phyloP scores from a whole-genome alignment of 2,329 filamentous ascomycete genomes.

The Trichoderma brevicompactum region DNA sequence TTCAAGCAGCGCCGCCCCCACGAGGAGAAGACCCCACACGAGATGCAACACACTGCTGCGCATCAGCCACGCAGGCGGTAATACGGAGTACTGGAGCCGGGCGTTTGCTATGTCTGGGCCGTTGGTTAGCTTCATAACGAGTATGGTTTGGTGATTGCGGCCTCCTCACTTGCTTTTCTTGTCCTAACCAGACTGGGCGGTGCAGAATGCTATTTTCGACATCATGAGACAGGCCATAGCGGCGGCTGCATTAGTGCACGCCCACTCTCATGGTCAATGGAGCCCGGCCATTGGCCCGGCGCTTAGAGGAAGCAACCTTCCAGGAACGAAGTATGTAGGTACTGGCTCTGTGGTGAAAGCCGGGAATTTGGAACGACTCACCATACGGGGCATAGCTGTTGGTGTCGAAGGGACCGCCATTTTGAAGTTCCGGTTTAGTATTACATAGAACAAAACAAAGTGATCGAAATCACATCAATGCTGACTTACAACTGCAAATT shows the following conservation, averaged over 20 bases:
- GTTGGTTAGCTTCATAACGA: not conserved
- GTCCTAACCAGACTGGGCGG: not conserved
- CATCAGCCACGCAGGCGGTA: not conserved
- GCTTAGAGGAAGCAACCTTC: not conserved
- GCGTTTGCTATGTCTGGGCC: not conserved
- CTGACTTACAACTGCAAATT: no score
- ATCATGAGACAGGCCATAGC: not conserved
- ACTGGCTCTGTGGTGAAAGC: no score
- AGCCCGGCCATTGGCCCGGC: not conserved
- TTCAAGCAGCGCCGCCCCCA: not conserved
- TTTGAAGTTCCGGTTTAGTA: no score
- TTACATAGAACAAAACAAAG: no score
- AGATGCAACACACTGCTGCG: slow-evolving; percentile 1
- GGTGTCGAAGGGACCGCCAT: no score
- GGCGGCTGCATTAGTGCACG: not conserved
- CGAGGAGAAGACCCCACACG: not conserved
- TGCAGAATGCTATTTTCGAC: slow-evolving; percentile 5
- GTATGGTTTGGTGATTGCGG: not conserved
- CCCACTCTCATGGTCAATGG: not conserved
- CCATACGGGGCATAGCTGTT: no score
- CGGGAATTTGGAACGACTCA: no score
- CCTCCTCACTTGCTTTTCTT: no score
- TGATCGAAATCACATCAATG: no score
- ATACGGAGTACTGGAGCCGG: not conserved
- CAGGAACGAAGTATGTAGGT: no score